These are phyloP conservation scores for Tuber aestivum DNA, from an alignment of 495 filamentous ascomycete species.

Conservation along the genomic window DNA sequence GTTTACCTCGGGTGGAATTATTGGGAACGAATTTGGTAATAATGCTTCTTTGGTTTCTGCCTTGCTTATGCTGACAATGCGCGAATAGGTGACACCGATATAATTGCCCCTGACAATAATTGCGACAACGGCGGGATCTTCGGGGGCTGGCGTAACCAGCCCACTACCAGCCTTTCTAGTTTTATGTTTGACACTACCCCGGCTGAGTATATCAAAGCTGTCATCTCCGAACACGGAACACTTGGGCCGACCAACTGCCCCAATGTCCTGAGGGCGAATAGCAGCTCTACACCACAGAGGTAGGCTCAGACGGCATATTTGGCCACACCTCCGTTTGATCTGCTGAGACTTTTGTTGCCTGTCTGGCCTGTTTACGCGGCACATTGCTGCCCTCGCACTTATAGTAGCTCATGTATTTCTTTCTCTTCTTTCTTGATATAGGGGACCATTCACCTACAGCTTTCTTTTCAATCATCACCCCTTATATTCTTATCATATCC, in stretches of 20 bases:
- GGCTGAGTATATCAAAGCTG: constrained; percentile 77
- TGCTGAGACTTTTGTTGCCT: not conserved
- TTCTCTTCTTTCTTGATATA: not conserved
- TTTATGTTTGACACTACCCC: constrained; percentile 92
- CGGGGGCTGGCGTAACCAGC: constrained; percentile 55
- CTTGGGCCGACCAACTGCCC: constrained; percentile 80
- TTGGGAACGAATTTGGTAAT: constrained; percentile 81
- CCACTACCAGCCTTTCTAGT: constrained; percentile 67
- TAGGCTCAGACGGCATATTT: not conserved
- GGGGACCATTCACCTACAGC: not conserved
- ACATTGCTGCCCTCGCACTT: not conserved
- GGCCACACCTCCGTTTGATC: not conserved
- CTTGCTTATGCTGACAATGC: constrained; percentile 9
- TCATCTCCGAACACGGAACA: constrained; percentile 85
- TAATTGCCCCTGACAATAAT: constrained; percentile 23
- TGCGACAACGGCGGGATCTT: constrained; percentile 44
- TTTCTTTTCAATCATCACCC: not conserved
- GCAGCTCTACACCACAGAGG: not conserved
- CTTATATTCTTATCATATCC: not conserved
- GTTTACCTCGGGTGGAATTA: constrained; percentile 83
- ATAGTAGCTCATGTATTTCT: not conserved
- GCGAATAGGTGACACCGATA: constrained; percentile 27
- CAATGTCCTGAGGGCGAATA: constrained; percentile 28
- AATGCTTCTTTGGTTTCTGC: constrained; percentile 49
- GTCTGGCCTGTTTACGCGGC: not conserved